Evolutionary conservation across 257 asterid genomes (phyloP).

Genomic region (Solanum verrucosum): DNA sequence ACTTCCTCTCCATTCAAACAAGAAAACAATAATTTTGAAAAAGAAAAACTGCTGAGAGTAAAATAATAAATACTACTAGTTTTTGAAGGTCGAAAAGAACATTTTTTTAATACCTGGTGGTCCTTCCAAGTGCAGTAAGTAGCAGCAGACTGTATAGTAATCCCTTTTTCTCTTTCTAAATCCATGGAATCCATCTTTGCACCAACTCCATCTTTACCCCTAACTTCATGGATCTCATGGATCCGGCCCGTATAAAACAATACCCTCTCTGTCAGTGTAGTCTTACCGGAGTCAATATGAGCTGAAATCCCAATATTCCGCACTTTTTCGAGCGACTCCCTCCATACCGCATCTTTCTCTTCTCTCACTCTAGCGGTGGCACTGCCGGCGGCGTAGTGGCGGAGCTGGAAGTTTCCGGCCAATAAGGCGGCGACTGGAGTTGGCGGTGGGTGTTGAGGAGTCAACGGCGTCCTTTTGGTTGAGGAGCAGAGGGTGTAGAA

Average conservation of each 20-base stretch:
- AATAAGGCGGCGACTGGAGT: constrained; percentile 41
- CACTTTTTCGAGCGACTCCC: constrained; percentile 66
- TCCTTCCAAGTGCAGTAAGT: constrained; percentile 93
- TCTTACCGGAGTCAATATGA: constrained; percentile 93
- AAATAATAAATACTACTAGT: neutral
- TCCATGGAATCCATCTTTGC: constrained; percentile 99
- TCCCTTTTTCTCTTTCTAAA: constrained; percentile 98
- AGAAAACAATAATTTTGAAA: neutral
- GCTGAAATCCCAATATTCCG: constrained; percentile 96
- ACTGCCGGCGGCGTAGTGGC: constrained; percentile 54
- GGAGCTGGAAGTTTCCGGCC: constrained; percentile 43
- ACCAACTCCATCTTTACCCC: constrained; percentile 97
- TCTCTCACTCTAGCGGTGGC: constrained; percentile 68
- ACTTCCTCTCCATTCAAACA: neutral
- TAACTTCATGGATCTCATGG: constrained; percentile 93
- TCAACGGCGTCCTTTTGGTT: constrained; percentile 3
- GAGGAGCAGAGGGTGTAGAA: constrained; percentile 44
- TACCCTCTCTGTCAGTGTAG: constrained; percentile 90
- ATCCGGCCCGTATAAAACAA: constrained; percentile 89
- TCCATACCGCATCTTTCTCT: constrained; percentile 77
- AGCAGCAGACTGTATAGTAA: constrained; percentile 96
- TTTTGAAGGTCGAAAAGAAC: neutral
- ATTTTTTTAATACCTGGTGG: constrained; percentile 46
- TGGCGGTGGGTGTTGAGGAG: constrained; percentile 9
- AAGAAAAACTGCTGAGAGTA: neutral